Base-by-base conservation (phyloP, 2,329 filamentous ascomycete species). In the Cladosporium sp. region DNA sequence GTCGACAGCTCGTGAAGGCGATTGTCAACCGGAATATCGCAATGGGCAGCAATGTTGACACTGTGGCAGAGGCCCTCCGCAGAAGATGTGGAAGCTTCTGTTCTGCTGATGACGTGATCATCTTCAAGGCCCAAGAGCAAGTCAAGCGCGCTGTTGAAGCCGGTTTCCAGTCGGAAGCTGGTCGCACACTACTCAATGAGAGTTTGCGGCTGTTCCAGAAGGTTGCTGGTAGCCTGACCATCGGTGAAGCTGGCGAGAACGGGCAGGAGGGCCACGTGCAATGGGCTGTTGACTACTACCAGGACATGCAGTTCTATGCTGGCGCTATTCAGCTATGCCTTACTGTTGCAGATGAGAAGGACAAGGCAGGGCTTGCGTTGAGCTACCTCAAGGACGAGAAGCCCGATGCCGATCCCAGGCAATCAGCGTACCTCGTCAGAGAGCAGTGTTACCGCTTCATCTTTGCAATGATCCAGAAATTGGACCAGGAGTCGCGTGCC, bases 1-100 rank as follows among this genome's bases (percentile, higher is more conserved):
- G 94, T 2, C 97, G 97, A 78, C 87, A 97, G 65, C 84, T 99
- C 1, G 95, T 99, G 65, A 99, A 98, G 78, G 93, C 94, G 0
- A 98, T 99, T 74, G 95, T 99, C 64, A 98, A 98, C 78, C 89
- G 93, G 74, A 99, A 97, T 77, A 99, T 99, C 72, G 91, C 94
- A 66, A 97, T 92, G 74, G 95, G 96, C 11, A 94, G 93, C 4
- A 99, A 98, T 69, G 94, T 99, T 24, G 96, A 99, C 80, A 97
- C 93, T 0, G 93, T 99, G 28, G 94, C 95, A 0, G 95, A 99
- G 78, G 92, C 93, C n/a, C 82, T 99, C 59, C 87, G 95, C 57
- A 86, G 95, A 72, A 88, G 93, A 72, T 99, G 95, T 72, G 96
- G 95, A 68, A 97, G 91, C 79, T 99, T 99, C 85, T 99, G 95